Conservation (phyloP, 139 green algal species). For the Pleodorina starrii region DNA sequence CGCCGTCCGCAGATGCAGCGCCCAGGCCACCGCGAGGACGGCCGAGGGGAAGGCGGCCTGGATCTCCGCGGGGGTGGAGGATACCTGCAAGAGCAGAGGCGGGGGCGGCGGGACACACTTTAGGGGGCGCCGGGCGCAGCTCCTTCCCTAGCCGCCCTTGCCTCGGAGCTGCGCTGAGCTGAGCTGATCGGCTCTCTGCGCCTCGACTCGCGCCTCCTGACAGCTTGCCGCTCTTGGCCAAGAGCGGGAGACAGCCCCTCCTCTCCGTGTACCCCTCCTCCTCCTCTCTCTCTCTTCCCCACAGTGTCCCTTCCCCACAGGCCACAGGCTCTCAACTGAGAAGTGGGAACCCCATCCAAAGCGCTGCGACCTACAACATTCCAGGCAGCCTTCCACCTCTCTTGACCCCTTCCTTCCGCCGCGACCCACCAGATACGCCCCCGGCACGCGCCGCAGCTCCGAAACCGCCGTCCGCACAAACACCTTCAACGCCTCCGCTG, state of each 20-base stretch:
- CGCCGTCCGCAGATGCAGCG: not conserved
- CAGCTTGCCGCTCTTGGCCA: not conserved
- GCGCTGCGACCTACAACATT: too few species aligned
- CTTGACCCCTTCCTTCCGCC: too few species aligned
- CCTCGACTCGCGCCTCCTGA: too few species aligned
- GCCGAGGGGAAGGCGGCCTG: not conserved
- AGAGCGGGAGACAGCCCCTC: not conserved
- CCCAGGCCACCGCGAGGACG: conserved; percentile 8
- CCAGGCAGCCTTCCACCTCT: too few species aligned
- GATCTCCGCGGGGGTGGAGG: not conserved
- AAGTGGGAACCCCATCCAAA: too few species aligned
- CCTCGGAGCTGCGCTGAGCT: too few species aligned
- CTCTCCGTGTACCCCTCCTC: not conserved
- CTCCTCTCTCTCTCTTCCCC: too few species aligned
- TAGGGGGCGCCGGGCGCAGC: not conserved
- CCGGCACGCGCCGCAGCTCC: not conserved
- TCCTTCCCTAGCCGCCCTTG: not conserved
- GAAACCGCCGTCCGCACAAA: not conserved
- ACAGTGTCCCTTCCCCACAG: too few species aligned
- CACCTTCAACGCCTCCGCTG: not conserved
- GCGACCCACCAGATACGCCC: conserved; percentile 8
- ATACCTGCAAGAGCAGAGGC: not conserved
- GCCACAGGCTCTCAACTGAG: too few species aligned
- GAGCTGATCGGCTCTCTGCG: too few species aligned
- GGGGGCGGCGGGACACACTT: not conserved